Conservation (phyloP, 1,284 basidiomycete genomes). For the Trametes versicolor region DNA sequence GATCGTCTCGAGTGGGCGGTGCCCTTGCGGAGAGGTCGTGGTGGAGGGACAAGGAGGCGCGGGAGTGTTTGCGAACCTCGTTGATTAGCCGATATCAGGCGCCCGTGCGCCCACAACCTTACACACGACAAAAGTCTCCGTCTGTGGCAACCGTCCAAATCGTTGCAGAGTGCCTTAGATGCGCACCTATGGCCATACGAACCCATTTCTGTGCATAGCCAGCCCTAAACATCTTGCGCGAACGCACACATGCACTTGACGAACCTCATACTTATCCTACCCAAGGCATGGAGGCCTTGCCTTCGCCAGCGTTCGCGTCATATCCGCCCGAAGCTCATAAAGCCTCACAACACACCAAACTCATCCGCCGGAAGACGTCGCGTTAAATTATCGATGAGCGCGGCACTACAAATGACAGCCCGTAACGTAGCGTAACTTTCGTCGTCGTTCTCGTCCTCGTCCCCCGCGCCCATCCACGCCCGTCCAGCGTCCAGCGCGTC, state of each 20-base stretch:
- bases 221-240: no score
- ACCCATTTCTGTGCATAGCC: no score
- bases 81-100: neutral
- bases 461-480: neutral
- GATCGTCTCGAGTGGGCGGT: neutral
- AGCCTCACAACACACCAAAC: neutral
- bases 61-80: neutral
- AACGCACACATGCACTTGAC: no score
- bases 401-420: conserved; percentile 1
- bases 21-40: neutral
- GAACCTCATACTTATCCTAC: no score
- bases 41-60: neutral
- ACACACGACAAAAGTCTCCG: conserved; percentile 8
- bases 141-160: no score
- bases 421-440: conserved; percentile 16
- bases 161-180: no score
- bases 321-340: no score
- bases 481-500: conserved; percentile 4
- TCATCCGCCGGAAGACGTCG: conserved; percentile 11
- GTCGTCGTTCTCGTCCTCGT: conserved; percentile 4
- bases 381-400: conserved; percentile 12
- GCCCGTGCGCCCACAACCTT: conserved; percentile 18
- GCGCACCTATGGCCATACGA: no score
- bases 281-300: no score
- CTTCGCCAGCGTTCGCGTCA: no score